Base-by-base conservation (phyloP, 192 early-diverging fungal species). In the Phlyctochytrium planicorne region DNA sequence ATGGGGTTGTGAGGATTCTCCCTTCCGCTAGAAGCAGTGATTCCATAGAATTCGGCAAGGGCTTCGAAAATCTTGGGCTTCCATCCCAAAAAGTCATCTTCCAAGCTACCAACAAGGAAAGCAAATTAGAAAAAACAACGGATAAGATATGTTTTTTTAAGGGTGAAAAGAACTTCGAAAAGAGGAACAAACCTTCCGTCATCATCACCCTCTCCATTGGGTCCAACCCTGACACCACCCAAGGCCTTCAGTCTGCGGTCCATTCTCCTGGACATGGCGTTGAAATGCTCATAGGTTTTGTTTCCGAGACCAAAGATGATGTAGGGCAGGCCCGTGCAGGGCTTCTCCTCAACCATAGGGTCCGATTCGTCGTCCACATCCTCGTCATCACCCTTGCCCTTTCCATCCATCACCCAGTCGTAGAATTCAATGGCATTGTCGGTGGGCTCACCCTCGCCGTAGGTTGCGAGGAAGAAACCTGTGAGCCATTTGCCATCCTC, bases 401-500 rank as follows among this genome's bases (percentile, higher is more conserved):
- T 84, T 20, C 88, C 88, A n/a, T 79, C 80, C 59, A 92, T 84
- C 40, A 98, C 75, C 70, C 84, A 87, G 25, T 94, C 92, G 86
- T 91, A 97, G 72, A 97, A 98, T 12, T 94, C 95, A 25, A 90
- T 88, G 53, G 93, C 91, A 71, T 98, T 98, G 77, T 99, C 97
- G 2, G 97, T 98, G 23, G 97, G 95, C 74, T 99, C 97, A 63
- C 97, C 97, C 76, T 94, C 92, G 68, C 95, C 95, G 56, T 96
- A 95, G 6, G 97, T 99, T 31, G 97, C 95, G 88, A 99, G 76
- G 59, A 97, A 87, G 83, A 96, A 96, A 34, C 96, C 89, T 34
- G 86, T 89, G 53, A 97, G 79, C 64, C 70, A 70, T 59, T 75
- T 81, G 2, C 40, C 68, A 40, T 89, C 84, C 27, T 82, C 63